Conservation (phyloP, 2,329 filamentous ascomycete species). For the Fusarium abutilonis region DNA sequence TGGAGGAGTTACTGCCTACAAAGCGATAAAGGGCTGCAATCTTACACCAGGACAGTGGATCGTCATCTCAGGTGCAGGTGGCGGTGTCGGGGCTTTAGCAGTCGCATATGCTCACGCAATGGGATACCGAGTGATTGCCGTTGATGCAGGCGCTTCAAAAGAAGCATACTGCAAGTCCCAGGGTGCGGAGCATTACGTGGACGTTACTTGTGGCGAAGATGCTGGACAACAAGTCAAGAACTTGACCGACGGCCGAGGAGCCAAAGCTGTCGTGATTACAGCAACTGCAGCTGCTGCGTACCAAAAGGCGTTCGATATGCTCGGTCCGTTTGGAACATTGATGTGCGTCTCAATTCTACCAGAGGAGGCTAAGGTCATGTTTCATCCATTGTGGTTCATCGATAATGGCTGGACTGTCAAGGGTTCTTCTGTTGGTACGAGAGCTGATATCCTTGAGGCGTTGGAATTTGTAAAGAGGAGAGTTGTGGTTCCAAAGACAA, state of each 20-base stretch:
- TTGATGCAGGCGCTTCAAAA: constrained; percentile 51
- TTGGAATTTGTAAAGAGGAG: constrained; percentile 51
- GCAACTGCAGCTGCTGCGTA: constrained; percentile 49
- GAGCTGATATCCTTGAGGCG: constrained; percentile 53
- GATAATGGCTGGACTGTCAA: constrained; percentile 49
- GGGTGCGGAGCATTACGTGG: constrained; percentile 54
- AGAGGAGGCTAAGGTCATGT: constrained; percentile 34
- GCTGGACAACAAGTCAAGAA: constrained; percentile 19
- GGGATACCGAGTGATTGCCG: constrained; percentile 54
- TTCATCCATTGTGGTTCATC: constrained; percentile 52
- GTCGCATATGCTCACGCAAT: constrained; percentile 54
- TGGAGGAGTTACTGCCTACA: constrained; percentile 57
- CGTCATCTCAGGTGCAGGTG: constrained; percentile 52
- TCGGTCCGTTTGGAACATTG: constrained; percentile 50
- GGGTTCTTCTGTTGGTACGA: constrained; percentile 51
- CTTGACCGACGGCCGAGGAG: constrained; percentile 32
- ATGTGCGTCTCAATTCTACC: constrained; percentile 53
- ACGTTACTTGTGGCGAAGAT: constrained; percentile 40
- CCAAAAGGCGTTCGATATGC: constrained; percentile 46
- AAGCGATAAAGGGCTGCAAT: constrained; percentile 50
- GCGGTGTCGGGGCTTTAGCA: constrained; percentile 53
- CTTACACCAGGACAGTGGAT: constrained; percentile 50
- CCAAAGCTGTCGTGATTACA: constrained; percentile 47
- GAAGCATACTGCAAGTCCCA: constrained; percentile 44
- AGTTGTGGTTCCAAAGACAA: constrained; percentile 24